Evolutionary conservation across 78 protist species (phyloP), one percentile per base, ranked within the genome.

Genomic region (Speleostelium caveatum): DNA sequence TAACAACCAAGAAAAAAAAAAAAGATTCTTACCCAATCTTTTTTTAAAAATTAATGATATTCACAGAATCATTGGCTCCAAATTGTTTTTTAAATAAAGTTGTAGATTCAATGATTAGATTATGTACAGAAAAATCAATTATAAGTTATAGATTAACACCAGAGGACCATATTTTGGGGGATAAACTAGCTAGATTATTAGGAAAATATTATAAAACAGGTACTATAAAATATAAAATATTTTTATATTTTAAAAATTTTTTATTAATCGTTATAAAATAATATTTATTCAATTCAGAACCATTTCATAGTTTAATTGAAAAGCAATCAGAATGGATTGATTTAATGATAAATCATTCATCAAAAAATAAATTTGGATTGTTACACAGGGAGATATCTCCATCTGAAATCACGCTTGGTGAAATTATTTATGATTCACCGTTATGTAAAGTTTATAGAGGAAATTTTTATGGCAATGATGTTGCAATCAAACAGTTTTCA

Each of bases 381-480:
- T 21, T 83, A 14, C 71, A 69, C 30, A n/a, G 58, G 5, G 91
- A 83, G 21, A 38, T 83, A 19, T 2, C 22, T 41, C 72, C 38
- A 41, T 3, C 4, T 1, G 39, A 69, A 6, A 56, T 83, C 16
- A 28, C 26, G 5, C 32, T 69, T 33, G 76, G 67, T 33, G 38
- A 56, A 2, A 36, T 35, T 22, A 30, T 83, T n/a, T 83, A 83
- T n/a, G 79, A 83, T 28, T 83, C 91, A 83, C 91, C 91, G 10
- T 33, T 83, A 24, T 83, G 91, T 60, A 59, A 60, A 21, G 91
- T 83, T 0, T 83, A 83, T 42, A 28, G 33, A 59, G 91, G 79
- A 22, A n/a, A 36, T 22, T 83, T 33, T 32, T 58, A 67, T 55
- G 91, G 79, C 16, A 56, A 55, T 21, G 79, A 83, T 7, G 91